These are phyloP conservation scores for Rhynchospora pubera DNA, from an alignment of 176 grass and related monocot species.

Conservation along the genomic window DNA sequence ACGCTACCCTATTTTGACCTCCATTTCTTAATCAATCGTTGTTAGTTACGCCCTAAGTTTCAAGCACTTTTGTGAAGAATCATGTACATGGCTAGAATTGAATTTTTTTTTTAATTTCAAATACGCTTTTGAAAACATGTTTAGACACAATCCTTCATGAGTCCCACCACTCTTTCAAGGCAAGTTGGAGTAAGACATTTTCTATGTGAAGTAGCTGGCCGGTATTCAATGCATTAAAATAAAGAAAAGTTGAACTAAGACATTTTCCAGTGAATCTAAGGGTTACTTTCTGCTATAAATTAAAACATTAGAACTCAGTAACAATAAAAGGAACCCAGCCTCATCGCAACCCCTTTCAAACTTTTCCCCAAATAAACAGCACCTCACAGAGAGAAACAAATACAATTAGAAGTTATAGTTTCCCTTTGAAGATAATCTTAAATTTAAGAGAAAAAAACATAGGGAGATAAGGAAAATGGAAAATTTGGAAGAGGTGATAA, in stretches of 20 bases:
- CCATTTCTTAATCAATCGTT: not conserved
- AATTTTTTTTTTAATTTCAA: not conserved
- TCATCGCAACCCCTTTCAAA: not conserved
- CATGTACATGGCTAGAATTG: not conserved
- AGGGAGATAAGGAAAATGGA: constrained; percentile 20
- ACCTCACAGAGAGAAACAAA: not conserved
- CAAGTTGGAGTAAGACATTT: not conserved
- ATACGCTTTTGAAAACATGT: not conserved
- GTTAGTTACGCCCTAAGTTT: not conserved
- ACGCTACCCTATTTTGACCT: not conserved
- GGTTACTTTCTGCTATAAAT: not conserved
- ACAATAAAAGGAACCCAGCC: not conserved
- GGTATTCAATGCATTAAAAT: not conserved
- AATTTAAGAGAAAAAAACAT: not conserved
- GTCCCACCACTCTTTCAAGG: not conserved
- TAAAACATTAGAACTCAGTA: not conserved
- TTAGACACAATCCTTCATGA: not conserved
- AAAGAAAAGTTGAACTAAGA: not conserved
- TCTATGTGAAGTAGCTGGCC: too few species aligned
- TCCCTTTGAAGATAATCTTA: not conserved
- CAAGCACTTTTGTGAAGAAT: not conserved
- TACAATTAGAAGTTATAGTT: not conserved
- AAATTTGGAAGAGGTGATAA: not conserved
- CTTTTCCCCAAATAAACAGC: not conserved
- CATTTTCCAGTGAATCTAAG: not conserved